Evolutionary conservation across 371 early-diverging fungal species (phyloP).

Genomic region (Mortierella polycephala): DNA sequence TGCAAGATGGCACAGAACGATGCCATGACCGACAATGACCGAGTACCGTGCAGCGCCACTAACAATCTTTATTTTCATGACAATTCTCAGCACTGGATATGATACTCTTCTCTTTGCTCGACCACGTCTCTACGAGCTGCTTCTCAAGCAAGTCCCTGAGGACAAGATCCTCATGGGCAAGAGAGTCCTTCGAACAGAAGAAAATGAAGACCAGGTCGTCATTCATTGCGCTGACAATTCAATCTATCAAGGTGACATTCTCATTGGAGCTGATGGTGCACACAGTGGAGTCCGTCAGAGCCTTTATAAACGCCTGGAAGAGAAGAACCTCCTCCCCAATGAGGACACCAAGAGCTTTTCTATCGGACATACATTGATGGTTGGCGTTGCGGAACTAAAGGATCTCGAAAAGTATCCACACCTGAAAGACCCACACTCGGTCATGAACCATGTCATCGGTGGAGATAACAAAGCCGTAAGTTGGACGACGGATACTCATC

Average conservation of each 20-base stretch:
- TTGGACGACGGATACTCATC: background rate
- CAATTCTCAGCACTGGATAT: constrained; percentile 9
- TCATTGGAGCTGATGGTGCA: constrained; percentile 35
- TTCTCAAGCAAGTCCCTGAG: constrained; percentile 3
- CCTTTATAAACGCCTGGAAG: constrained; percentile 6
- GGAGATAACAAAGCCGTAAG: background rate
- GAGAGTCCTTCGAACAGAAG: background rate
- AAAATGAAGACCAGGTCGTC: constrained; percentile 4
- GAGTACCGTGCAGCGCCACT: background rate
- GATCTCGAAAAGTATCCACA: constrained; percentile 13
- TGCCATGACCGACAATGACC: too few relatives aligned
- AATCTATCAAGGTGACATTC: constrained; percentile 18
- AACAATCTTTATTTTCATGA: too few relatives aligned
- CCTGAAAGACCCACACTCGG: background rate
- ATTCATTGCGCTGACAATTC: constrained; percentile 20
- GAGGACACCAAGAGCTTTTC: constrained; percentile 6
- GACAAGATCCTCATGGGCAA: constrained; percentile 10
- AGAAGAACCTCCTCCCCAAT: constrained; percentile 7
- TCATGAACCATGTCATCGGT: background rate
- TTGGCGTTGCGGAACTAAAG: constrained; percentile 10
- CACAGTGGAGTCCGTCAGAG: constrained; percentile 24
- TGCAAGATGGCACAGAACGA: background rate
- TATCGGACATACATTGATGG: constrained; percentile 2
- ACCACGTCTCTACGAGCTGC: constrained; percentile 14
- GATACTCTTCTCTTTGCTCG: constrained; percentile 12